Percentiles rank a stretch among this genome's conserved stretches.
These are phyloP conservation scores for Metschnikowia continentalis DNA, from an alignment of 805 yeast species.

Conservation along the genomic window DNA sequence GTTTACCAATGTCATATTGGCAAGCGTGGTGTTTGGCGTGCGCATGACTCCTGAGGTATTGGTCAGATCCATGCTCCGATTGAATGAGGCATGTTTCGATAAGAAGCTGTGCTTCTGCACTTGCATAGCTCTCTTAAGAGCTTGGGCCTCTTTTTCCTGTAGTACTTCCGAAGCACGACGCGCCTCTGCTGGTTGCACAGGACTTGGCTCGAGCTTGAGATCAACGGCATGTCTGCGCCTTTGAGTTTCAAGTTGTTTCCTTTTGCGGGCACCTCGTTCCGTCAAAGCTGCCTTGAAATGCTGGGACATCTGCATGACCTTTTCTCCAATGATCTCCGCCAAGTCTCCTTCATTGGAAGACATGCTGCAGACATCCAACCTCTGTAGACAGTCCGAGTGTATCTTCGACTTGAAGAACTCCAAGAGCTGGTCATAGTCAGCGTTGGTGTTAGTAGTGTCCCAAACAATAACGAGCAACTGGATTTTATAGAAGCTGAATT, in stretches of 20 bases:
- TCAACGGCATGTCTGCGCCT: not conserved
- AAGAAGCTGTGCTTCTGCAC: slow-evolving; percentile 31
- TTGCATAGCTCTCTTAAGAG: slow-evolving; percentile 27
- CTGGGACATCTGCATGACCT: slow-evolving; percentile 20
- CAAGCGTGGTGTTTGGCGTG: slow-evolving; percentile 14
- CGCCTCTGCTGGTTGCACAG: not conserved
- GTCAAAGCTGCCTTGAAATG: slow-evolving; percentile 29
- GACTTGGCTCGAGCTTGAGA: not conserved
- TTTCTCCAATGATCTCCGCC: slow-evolving; percentile 21
- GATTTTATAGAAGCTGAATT: slow-evolving; percentile 34
- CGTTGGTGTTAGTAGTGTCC: slow-evolving; percentile 27
- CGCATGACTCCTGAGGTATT: slow-evolving; percentile 10
- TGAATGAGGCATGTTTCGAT: slow-evolving; percentile 23
- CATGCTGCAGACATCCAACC: slow-evolving; percentile 33
- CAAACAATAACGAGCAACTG: slow-evolving; percentile 42
- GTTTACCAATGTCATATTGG: slow-evolving; percentile 13
- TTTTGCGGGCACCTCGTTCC: slow-evolving; percentile 24
- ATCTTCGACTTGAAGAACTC: slow-evolving; percentile 16
- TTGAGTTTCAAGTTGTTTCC: slow-evolving; percentile 12
- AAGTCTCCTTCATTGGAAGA: slow-evolving; percentile 22
- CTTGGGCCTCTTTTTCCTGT: slow-evolving; percentile 21
- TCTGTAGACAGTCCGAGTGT: slow-evolving; percentile 15
- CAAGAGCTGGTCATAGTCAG: slow-evolving; percentile 15
- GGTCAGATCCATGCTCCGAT: slow-evolving; percentile 12
- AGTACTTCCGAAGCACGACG: slow-evolving; percentile 11